Evolutionary conservation across 2,329 filamentous ascomycete species (phyloP).

Genomic region (Ophiognomonia clavigignenti-juglandacearum): DNA sequence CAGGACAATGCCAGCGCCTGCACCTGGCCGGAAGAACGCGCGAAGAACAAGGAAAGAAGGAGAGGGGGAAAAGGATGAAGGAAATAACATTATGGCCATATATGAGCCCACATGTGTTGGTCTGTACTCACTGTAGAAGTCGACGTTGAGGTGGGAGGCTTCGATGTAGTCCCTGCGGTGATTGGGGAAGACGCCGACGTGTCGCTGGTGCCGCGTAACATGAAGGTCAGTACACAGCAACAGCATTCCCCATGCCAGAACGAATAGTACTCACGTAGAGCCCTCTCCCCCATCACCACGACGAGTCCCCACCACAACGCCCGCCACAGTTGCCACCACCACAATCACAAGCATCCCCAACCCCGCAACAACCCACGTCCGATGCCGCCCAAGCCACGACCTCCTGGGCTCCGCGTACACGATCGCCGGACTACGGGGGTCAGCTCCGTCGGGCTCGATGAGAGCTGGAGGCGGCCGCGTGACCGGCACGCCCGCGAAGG

Average conservation of each 20-base stretch:
- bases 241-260: too few species aligned
- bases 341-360: conserved; percentile 1
- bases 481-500: neutral
- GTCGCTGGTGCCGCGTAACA: too few species aligned
- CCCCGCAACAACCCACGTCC: neutral
- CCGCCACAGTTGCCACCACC: neutral
- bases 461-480: neutral
- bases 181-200: too few species aligned
- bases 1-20: neutral
- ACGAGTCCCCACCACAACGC: conserved; percentile 1
- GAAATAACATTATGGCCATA: too few species aligned
- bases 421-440: conserved; percentile 5
- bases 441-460: conserved; percentile 9
- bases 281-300: neutral
- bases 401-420: conserved; percentile 8
- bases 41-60: neutral
- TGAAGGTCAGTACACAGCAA: too few species aligned
- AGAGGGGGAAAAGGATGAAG: too few species aligned
- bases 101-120: too few species aligned
- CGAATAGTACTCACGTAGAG: neutral
- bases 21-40: neutral
- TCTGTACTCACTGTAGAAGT: neutral
- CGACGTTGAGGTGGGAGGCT: neutral
- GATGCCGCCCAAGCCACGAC: conserved; percentile 5
- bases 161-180: too few species aligned